Evolutionary conservation across 306 rosid genomes (phyloP), one percentile per base, ranked within the genome.

Genomic region (Lathyrus oleraceus): DNA sequence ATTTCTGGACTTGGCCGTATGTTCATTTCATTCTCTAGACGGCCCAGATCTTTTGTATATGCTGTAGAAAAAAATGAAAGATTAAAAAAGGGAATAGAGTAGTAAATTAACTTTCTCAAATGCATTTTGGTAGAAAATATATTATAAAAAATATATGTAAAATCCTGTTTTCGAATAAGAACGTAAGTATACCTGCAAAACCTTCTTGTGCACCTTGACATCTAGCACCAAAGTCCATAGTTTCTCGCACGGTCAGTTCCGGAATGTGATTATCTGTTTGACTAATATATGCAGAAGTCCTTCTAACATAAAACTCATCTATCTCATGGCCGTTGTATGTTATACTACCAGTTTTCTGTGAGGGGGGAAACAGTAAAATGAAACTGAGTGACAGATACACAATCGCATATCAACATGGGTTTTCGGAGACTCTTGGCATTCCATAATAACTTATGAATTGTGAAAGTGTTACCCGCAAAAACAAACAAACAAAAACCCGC

Each of bases 201-300:
- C 87, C 88, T 81, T 84, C 90, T 42, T 86, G 56, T 61, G 98
- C 84, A 57, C 98, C 98, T 78, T 92, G 95, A 74, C 90, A 92
- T 87, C 98, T 84, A 78, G 98, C 98, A 54, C 88, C 98, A 49
- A 92, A 92, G 79, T 92, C 98, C 75, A 92, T 74, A 65, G 92
- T 89, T 85, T 92, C 98, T 73, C 98, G 71, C 1, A 92, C 98
- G 2, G 98, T 92, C 53, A 92, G 43, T 47, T 92, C 98, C 56
- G 92, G 91, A 42, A 85, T 79, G 75, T 92, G 92, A 75, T 89
- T 83, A 78, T 92, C 98, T 40, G 98, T 87, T 80, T 92, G 98
- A 77, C 98, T 81, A 38, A 87, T 89, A 81, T 89, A 92, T 21
- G 98, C 98, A 72, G 96, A 75, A 57, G 96, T 89, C 61, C 98